Evolutionary conservation across 192 early-diverging fungal genomes (phyloP), one percentile per base, ranked within the genome.

Genomic region (Rhizoclosmatium sp.): DNA sequence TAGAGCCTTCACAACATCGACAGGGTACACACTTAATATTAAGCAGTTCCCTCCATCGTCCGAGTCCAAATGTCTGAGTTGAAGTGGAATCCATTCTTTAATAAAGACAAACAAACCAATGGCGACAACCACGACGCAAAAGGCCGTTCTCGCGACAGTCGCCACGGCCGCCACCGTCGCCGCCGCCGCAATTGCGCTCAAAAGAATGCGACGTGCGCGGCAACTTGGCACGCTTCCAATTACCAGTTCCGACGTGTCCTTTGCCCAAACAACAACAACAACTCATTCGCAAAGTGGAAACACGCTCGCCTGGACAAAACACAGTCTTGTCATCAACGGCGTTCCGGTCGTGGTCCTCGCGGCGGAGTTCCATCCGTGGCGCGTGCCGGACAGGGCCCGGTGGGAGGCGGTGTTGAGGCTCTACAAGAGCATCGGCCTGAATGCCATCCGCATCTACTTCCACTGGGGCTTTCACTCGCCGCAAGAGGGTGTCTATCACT

Each of bases 321-420:
- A 93, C 75, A 85, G 90, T 31, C 85, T 96, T 71, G 85, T 86
- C 48, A 85, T 96, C 41, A 74, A 91, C 75, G 93, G 94, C 19
- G 86, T 81, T 48, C 92, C 91, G 0, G 87, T 85, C 1, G 80
- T 92, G 69, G 83, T 96, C 41, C 82, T 92, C 59, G 88, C 89
- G 14, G 92, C 93, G 1, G 95, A 96, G 81, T 96, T 96, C 81
- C 93, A 95, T 80, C 95, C 95, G 80, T 96, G 94, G 94, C 88
- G 94, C 41, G 73, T 95, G 12, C 93, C 94, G 0, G 90, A 92
- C 74, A 59, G 80, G 40, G 70, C 40, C 2, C 83, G 91, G 5
- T 97, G 95, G 95, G 71, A 80, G 45, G 81, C 79, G 31, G 88
- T 93, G 47, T 86, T 97, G 45, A 84, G 87, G 72, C 89, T 91